Base-by-base conservation (phyloP, 768 basidiomycete genomes). In the Calocybe indica region DNA sequence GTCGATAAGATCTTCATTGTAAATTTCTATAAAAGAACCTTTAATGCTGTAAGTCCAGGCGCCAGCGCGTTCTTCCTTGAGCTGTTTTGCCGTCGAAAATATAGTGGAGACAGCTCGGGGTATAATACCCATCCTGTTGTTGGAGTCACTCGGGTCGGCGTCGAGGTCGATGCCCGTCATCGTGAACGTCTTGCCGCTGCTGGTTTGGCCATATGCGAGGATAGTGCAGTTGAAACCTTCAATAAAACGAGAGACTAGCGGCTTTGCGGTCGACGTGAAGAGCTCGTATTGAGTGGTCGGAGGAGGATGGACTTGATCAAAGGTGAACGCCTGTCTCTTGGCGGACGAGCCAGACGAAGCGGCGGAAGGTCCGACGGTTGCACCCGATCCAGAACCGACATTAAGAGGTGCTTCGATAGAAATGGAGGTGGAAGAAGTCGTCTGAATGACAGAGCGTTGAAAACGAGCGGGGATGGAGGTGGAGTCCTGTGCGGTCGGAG, bases 1-100 rank as follows among this genome's bases (percentile, higher is more conserved):
- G 73, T 99, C 96, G 63, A 98, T 90, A 44, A 99, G 80, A 69
- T 99, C 96, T 70, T 99, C 96, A 67, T 99, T 98, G 70, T 99
- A 98, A 45, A 99, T 80, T 75, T 99, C 96, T 54, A 99, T 84
- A 72, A 95, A 99, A 15, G 90, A 92, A 43, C 88, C 88, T 68
- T 90, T 93, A 61, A 92, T 70, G 53, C 65, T 79, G 61, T 74
- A 92, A 49, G 76, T 85, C 91, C 88, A 95, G 37, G 81, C 69
- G 52, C 74, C 74, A 34, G 74, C 81, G 30, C 89, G 82, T 62
- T 84, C 85, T 59, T 83, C 85, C 67, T 81, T 90, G 46, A 86
- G 71, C 62, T 87, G 82, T 58, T 78, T 80, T 38, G 88, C 86
- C 40, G 78, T 73, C 9, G 82, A 68, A 62, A 98, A 99, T 56